Evolutionary conservation across 768 basidiomycete genomes (phyloP).

Genomic region (Podaxis mareebaensis): DNA sequence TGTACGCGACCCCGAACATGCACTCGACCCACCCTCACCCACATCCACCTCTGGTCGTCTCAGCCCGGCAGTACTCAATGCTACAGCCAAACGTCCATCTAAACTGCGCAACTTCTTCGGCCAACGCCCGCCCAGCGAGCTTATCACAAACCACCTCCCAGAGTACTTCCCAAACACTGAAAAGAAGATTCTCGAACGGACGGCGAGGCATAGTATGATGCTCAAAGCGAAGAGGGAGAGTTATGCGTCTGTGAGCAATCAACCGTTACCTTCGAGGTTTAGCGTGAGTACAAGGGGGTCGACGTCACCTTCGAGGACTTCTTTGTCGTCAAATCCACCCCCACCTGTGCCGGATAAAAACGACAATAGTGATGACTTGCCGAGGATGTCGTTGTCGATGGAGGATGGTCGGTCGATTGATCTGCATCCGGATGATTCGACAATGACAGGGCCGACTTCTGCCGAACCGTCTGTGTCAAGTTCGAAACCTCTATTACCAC

Average conservation of each 20-base stretch:
- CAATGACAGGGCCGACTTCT: constrained; percentile 22
- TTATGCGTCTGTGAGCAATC: constrained; percentile 46
- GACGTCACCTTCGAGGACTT: constrained; percentile 44
- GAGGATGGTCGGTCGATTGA: constrained; percentile 70
- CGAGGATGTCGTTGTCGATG: constrained; percentile 73
- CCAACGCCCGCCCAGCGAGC: constrained; percentile 94
- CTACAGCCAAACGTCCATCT: constrained; percentile 52
- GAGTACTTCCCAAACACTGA: constrained; percentile 96
- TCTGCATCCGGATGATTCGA: constrained; percentile 50
- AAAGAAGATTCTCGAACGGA: constrained; percentile 86
- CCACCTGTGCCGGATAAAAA: constrained; percentile 39
- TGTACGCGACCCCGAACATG: constrained; percentile 74
- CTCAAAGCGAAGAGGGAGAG: constrained; percentile 50
- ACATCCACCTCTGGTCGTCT: constrained; percentile 30
- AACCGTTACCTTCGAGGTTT: constrained; percentile 53
- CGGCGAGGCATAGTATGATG: constrained; percentile 88
- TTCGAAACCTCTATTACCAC: constrained; percentile 59
- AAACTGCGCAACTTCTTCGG: constrained; percentile 97
- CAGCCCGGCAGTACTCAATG: constrained; percentile 30
- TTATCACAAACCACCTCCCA: constrained; percentile 91
- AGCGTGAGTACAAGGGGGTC: constrained; percentile 64
- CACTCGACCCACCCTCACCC: constrained; percentile 61
- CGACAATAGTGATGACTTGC: constrained; percentile 48
- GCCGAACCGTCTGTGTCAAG: constrained; percentile 30
- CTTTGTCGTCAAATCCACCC: constrained; percentile 49